Evolutionary conservation across 208 protist genomes (phyloP), one percentile per base, ranked within the genome.

Genomic region (Herpetomonas muscarum): DNA sequence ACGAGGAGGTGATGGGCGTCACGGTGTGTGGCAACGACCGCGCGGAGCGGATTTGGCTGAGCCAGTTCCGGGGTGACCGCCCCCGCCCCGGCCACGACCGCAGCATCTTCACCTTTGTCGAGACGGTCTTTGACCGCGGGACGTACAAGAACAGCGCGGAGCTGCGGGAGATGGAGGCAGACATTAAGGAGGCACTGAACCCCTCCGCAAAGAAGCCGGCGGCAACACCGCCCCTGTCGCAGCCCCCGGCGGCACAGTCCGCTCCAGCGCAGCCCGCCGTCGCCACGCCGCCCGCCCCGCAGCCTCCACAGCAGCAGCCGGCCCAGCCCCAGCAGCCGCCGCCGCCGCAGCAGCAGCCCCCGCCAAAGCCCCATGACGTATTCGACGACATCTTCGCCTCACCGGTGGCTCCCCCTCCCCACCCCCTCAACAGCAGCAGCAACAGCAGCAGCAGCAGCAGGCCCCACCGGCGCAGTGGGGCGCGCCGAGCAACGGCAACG

Each of bases 1-100:
- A 87, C 24, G 79, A 79, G 42, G 87, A 93, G 57, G 68, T 93
- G 17, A 60, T 63, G 9, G 52, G 68, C 15, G 60, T 93, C 34
- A 32, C 42, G 21, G 49, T 81, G 3, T 55, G 74, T 25, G 87
- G 87, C 34, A 93, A 93, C 56, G 87, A 87, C 30, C 60, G 73
- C 21, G 87, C 81, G 12, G 49, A 39, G 49, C 69, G 55, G 48
- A 70, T 88, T 37, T 93, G 82, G 79, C 62, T 88, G 24, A 75
- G 56, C 21, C 58, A 42, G 12, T 93, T 79, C 32, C 45, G 50
- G 1, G 63, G 62, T 19, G 61, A 61, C 19, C 62, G 60, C 37
- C 86, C 86, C 2, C 56, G 21, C 25, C 47, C 68, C 3, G 81
- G 82, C 17, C 64, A 80, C 51, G 75, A 77, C 22, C 30, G 24